Evolutionary conservation across 2,329 filamentous ascomycete genomes (phyloP).

Genomic region (Magnaporthales sp.): DNA sequence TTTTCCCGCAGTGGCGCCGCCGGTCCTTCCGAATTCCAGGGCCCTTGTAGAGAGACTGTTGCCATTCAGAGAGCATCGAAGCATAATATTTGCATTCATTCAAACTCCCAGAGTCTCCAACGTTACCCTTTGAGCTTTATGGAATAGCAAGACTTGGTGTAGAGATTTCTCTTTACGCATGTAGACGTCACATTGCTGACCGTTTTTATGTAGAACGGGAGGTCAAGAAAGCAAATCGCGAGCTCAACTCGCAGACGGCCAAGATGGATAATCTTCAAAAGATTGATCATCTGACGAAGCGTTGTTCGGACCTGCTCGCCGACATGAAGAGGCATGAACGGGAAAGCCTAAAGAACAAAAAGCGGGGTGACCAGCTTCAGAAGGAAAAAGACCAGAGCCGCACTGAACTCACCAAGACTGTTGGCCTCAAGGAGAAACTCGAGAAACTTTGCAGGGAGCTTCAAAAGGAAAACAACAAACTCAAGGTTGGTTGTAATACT

Average conservation of each 20-base stretch:
- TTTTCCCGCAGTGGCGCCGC: neutral
- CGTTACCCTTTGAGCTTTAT: neutral
- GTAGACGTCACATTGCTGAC: neutral
- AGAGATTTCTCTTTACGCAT: neutral
- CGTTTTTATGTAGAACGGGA: constrained; percentile 62
- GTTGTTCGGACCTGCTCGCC: constrained; percentile 81
- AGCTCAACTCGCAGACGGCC: constrained; percentile 78
- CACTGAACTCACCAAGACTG: constrained; percentile 82
- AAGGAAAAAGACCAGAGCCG: constrained; percentile 92
- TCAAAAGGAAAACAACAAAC: constrained; percentile 94
- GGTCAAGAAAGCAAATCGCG: constrained; percentile 87
- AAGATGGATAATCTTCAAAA: constrained; percentile 90
- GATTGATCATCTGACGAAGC: constrained; percentile 82
- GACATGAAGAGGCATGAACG: constrained; percentile 95
- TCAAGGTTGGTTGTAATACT: constrained; percentile 58
- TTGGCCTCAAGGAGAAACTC: constrained; percentile 87
- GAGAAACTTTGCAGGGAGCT: constrained; percentile 94
- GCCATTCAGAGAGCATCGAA: neutral
- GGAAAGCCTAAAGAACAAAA: constrained; percentile 93
- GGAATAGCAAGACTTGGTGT: neutral
- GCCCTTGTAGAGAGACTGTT: neutral
- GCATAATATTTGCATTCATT: neutral
- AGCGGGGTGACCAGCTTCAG: constrained; percentile 85
- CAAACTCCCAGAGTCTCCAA: neutral
- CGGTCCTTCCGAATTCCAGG: neutral